These are phyloP conservation scores for Gossypium stocksii DNA, from an alignment of 345 rosid species.

Conservation along the genomic window DNA sequence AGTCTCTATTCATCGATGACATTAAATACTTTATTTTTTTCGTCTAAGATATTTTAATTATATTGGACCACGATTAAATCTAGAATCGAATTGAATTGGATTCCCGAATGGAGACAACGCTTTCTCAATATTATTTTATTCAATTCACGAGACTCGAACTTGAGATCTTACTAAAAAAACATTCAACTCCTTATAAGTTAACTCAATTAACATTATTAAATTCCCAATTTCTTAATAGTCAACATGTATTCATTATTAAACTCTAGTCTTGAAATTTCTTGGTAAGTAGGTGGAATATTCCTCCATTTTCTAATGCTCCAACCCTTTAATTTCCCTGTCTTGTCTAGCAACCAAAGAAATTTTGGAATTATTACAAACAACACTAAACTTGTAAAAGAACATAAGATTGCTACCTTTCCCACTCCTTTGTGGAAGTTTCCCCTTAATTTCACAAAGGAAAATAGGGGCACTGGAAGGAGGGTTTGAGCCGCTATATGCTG, in stretches of 20 bases:
- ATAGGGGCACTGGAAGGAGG: neutral
- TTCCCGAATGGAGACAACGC: no score
- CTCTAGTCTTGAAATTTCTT: neutral
- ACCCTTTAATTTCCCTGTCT: no score
- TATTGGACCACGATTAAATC: no score
- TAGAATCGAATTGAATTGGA: no score
- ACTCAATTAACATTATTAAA: neutral
- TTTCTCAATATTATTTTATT: no score
- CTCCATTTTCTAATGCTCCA: neutral
- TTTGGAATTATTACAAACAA: constrained; percentile 3
- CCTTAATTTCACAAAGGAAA: neutral
- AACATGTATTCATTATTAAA: neutral
- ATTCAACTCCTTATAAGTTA: no score
- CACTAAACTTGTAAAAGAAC: neutral
- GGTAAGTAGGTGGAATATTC: constrained; percentile 15
- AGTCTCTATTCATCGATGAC: neutral
- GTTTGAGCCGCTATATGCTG: neutral
- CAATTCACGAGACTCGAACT: no score
- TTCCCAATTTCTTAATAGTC: neutral
- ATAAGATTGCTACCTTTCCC: neutral
- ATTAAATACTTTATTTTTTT: neutral
- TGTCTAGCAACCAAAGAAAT: neutral
- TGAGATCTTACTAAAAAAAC: no score
- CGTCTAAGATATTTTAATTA: no score
- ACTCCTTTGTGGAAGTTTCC: constrained; percentile 16